phyloP scores from a whole-genome alignment of 768 basidiomycete species.

The Leccinellum luteum region DNA sequence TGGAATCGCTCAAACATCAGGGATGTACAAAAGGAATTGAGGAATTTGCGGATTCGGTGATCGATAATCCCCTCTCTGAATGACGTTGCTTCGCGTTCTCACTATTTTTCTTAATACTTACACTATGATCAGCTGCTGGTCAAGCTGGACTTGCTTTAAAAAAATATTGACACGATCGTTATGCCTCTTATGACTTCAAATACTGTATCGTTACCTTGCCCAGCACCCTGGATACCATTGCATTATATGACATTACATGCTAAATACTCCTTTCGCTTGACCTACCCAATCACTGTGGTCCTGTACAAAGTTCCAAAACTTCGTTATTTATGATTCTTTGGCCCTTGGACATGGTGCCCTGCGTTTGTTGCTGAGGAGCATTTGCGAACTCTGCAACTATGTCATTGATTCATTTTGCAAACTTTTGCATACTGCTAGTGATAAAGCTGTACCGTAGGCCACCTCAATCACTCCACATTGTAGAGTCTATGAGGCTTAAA shows the following conservation, averaged over 20 bases:
- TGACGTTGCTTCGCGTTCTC: not conserved
- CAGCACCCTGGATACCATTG: not conserved
- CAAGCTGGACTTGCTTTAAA: not conserved
- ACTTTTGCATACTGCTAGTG: not conserved
- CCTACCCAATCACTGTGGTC: too few species aligned
- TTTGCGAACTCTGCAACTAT: not conserved
- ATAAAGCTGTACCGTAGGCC: too few species aligned
- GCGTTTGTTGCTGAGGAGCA: not conserved
- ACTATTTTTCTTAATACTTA: not conserved
- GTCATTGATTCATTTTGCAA: not conserved
- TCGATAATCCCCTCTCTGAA: not conserved
- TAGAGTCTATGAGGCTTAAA: not conserved
- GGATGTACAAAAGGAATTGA: slow-evolving; percentile 39
- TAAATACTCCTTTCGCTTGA: not conserved
- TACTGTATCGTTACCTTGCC: slow-evolving; percentile 12
- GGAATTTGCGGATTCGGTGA: slow-evolving; percentile 24
- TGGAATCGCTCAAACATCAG: slow-evolving; percentile 40
- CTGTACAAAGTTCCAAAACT: not conserved
- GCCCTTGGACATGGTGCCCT: not conserved
- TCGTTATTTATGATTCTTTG: slow-evolving; percentile 2
- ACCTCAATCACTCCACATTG: not conserved
- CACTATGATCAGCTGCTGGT: slow-evolving; percentile 17
- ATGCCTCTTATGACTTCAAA: slow-evolving; percentile 1
- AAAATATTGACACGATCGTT: not conserved
- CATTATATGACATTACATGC: not conserved